A percentile compares a stretch with the other conserved stretches of the same genome.
Evolutionary conservation across 192 early-diverging fungal genomes (phyloP).

Genomic region (Podila verticillata): DNA sequence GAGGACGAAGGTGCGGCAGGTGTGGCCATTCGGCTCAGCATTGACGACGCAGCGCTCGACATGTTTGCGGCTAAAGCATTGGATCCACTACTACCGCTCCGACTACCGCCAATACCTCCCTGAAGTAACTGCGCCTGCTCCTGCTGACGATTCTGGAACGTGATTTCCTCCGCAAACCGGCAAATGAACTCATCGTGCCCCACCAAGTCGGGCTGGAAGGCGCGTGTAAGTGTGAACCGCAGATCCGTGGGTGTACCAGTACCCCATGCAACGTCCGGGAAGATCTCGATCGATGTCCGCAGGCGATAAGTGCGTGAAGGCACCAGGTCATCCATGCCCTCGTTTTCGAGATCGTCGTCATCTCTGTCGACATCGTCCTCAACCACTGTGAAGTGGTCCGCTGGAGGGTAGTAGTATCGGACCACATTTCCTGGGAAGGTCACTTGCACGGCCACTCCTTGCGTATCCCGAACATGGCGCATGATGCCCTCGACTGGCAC

Average conservation of each 20-base stretch:
- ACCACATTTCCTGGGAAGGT: constrained; percentile 30
- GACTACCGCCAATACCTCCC: neutral
- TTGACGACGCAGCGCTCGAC: neutral
- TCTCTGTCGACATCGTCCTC: neutral
- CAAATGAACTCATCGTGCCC: constrained; percentile 51
- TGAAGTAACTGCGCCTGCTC: neutral
- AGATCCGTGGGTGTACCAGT: constrained; percentile 14
- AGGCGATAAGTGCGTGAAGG: constrained; percentile 11
- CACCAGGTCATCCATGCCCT: neutral
- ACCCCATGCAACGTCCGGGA: constrained; percentile 35
- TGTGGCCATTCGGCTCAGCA: neutral
- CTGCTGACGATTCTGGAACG: constrained; percentile 22
- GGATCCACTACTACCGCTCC: neutral
- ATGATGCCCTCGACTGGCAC: constrained; percentile 42
- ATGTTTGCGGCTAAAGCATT: neutral
- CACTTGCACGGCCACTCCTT: constrained; percentile 34
- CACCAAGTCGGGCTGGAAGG: constrained; percentile 35
- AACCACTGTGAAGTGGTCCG: constrained; percentile 37
- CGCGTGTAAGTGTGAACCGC: constrained; percentile 30
- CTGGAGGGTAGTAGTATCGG: constrained; percentile 41
- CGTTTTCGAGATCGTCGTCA: neutral
- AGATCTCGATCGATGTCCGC: constrained; percentile 46
- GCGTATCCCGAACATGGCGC: constrained; percentile 13
- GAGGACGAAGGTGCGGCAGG: neutral
- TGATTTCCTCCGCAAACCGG: constrained; percentile 42